phyloP scores from a whole-genome alignment of 2,329 filamentous ascomycete species.

The Diplodia corticola region DNA sequence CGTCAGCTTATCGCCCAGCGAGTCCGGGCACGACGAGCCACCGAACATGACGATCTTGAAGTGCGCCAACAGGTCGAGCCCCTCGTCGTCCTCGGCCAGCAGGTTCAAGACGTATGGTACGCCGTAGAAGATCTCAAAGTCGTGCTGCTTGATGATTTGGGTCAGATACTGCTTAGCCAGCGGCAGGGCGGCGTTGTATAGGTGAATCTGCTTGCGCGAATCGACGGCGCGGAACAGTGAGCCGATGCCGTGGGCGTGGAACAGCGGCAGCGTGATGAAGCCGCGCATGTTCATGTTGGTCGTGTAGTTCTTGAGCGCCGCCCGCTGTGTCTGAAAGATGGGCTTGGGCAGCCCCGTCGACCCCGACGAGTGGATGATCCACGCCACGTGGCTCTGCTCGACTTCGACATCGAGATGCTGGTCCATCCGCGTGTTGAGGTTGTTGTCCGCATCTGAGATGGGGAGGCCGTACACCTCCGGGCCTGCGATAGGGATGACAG shows the following conservation, averaged over 20 bases:
- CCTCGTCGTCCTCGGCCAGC: conserved; percentile 58
- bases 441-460: conserved; percentile 23
- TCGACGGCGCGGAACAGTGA: conserved; percentile 18
- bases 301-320: conserved; percentile 21
- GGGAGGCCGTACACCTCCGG: conserved; percentile 1
- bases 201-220: conserved; percentile 10
- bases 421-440: conserved; percentile 30
- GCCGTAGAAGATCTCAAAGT: conserved; percentile 58
- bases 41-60: conserved; percentile 59
- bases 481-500: conserved; percentile 33
- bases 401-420: conserved; percentile 33
- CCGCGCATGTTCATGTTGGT: conserved; percentile 13
- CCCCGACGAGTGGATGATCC: conserved; percentile 55
- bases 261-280: conserved; percentile 21
- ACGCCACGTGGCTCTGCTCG: conserved; percentile 33
- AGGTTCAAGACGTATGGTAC: conserved; percentile 68
- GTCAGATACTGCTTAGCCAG: conserved; percentile 31
- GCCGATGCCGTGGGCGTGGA: conserved; percentile 18
- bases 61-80: conserved; percentile 50
- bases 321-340: conserved; percentile 57
- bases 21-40: conserved; percentile 60
- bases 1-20: conserved; percentile 57
- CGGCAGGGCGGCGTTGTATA: conserved; percentile 16
- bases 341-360: conserved; percentile 65
- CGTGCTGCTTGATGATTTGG: conserved; percentile 27